Conservation (phyloP, 805 yeast species). For the Yamadazyma philogaea region DNA sequence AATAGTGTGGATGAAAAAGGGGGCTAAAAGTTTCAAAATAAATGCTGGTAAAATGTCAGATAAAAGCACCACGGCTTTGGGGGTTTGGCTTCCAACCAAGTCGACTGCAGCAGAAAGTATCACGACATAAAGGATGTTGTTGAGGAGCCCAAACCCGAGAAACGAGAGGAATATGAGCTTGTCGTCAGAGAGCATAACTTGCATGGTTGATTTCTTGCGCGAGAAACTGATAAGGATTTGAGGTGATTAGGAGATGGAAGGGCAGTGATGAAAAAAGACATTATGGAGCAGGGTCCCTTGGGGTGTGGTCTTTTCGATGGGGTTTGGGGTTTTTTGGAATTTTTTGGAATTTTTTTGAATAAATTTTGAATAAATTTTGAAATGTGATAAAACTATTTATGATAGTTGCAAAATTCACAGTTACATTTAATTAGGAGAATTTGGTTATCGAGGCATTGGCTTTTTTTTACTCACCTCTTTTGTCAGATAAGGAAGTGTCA, state of each 20-base stretch:
- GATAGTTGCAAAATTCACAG: not conserved
- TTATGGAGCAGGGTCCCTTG: too few relatives aligned
- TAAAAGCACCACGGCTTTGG: constrained; percentile 80
- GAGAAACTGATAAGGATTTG: not conserved
- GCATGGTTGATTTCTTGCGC: not conserved
- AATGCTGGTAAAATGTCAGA: constrained; percentile 89
- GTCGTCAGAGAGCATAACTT: constrained; percentile 6
- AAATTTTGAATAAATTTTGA: too few relatives aligned
- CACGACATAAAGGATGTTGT: constrained; percentile 87
- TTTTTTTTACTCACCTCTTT: too few relatives aligned
- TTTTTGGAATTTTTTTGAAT: not conserved
- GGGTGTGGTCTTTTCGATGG: not conserved
- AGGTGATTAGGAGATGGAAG: too few relatives aligned
- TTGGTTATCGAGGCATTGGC: too few relatives aligned
- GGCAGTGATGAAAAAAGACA: too few relatives aligned
- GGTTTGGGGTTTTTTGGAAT: not conserved
- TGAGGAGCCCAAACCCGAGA: constrained; percentile 81
- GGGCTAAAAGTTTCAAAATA: constrained; percentile 65
- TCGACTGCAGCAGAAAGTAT: constrained; percentile 91
- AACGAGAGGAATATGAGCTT: constrained; percentile 48
- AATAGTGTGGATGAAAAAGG: constrained; percentile 69
- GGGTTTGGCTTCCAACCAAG: constrained; percentile 75
- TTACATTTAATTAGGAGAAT: too few relatives aligned
- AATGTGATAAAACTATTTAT: not conserved
- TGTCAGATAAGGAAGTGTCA: too few relatives aligned